Base-by-base conservation (phyloP, 345 rosid species). In the Camelina neglecta region DNA sequence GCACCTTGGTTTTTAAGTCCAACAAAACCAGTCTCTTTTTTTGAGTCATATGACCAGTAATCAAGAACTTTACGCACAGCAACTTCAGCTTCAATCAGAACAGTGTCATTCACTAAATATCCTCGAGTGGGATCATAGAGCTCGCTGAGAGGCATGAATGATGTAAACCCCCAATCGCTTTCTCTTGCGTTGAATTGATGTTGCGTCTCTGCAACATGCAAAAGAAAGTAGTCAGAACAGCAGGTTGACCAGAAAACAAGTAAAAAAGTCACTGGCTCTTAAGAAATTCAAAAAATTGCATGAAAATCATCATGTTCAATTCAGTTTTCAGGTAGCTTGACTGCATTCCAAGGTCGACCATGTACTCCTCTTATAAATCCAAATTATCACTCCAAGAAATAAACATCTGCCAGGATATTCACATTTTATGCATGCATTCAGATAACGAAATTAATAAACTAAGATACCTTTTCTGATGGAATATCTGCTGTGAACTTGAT, bases 1-100 rank as follows among this genome's bases (percentile, higher is more conserved):
- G 98, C 98, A 75, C 98, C 98, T 83, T 94, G 98, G 83, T 94
- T 94, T 84, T 94, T 94, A 31, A 93, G 93, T 54, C 98, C 98
- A 73, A 94, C 98, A 84, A 84, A 94, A 33, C 98, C 98, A 20
- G 98, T 94, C 86, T 94, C 98, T 83, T 94, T 94, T 76, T 92
- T 94, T 13, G 98, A 94, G 84, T 94, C 93, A 49, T 94, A 89
- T 29, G 98, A 81, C 98, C 98, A 94, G 77, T 94, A 89, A 84
- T 94, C 98, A 73, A 85, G 70, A 80, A 87, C 79, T 82, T 87
- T 90, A 65, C 95, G 95, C 18, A 92, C 97, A 79, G 72, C 85
- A 73, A 94, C 97, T 82, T 94, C 98, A 82, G 98, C 98, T 86
- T 94, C 98, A 63, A 94, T 81, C 29, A 92, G 72, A 75, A 86